Percentiles rank a stretch among this genome's conserved stretches.
These are phyloP conservation scores for Exserohilum turcica DNA, from an alignment of 2,329 filamentous ascomycete genomes.

Conservation along the genomic window DNA sequence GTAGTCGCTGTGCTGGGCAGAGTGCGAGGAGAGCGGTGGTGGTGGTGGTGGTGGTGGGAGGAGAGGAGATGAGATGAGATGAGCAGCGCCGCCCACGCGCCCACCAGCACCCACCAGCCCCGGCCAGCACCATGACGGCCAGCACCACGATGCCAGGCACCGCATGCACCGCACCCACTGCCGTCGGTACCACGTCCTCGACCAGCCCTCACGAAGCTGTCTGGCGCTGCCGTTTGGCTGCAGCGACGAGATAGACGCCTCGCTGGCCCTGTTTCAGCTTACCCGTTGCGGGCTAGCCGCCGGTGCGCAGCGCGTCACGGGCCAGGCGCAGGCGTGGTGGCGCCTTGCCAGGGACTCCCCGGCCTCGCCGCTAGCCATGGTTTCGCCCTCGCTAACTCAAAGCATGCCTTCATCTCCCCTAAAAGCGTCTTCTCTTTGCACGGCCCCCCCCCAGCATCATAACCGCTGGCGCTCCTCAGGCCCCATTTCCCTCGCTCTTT, in stretches of 20 bases:
- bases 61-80: too few species aligned
- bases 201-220: neutral
- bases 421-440: conserved; percentile 27
- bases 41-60: too few species aligned
- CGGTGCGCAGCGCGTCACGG: conserved; percentile 17
- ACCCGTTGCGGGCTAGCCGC: conserved; percentile 33
- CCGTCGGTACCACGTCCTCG: too few species aligned
- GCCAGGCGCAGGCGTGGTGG: conserved; percentile 26
- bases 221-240: neutral
- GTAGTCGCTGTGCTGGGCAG: too few species aligned
- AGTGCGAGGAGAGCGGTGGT: too few species aligned
- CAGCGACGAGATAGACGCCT: conserved; percentile 22
- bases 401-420: conserved; percentile 48
- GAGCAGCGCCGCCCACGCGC: too few species aligned
- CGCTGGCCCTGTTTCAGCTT: conserved; percentile 40
- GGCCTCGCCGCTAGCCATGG: conserved; percentile 30
- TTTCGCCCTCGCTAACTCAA: conserved; percentile 46
- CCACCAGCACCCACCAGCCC: too few species aligned
- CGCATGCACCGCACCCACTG: too few species aligned
- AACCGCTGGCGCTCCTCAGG: conserved; percentile 28
- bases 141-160: too few species aligned
- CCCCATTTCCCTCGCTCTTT: conserved; percentile 21
- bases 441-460: conserved; percentile 32
- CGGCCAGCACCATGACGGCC: neutral
- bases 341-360: conserved; percentile 13